Conservation (phyloP, 2,329 filamentous ascomycete genomes). For the Claviceps purpurea region DNA sequence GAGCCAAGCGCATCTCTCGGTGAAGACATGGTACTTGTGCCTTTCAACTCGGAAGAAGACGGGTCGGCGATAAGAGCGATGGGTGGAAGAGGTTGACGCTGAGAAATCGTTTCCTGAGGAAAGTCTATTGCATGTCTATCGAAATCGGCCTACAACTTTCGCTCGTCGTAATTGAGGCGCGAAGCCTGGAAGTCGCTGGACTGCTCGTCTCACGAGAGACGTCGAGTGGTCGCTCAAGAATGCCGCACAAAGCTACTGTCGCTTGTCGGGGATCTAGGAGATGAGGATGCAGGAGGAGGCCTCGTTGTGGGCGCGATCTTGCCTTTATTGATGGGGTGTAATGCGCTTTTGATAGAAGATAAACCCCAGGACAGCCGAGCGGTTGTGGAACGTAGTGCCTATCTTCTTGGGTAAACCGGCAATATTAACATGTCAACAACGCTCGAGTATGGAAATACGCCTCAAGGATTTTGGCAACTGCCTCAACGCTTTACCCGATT, state of each 20-base stretch:
- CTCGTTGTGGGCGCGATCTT: background rate
- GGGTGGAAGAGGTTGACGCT: background rate
- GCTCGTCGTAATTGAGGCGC: background rate
- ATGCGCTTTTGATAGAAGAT: too few relatives aligned
- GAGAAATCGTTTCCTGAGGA: background rate
- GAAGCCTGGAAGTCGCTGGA: background rate
- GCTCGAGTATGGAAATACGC: too few relatives aligned
- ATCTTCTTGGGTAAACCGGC: background rate
- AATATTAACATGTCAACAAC: background rate
- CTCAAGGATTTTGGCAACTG: too few relatives aligned
- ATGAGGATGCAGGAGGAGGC: background rate
- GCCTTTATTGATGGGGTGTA: too few relatives aligned
- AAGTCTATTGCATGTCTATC: slow-evolving; percentile 2
- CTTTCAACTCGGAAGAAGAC: background rate
- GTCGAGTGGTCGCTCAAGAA: background rate
- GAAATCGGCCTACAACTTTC: background rate
- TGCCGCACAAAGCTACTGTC: background rate
- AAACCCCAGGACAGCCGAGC: background rate
- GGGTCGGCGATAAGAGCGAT: background rate
- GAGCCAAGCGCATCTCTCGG: slow-evolving; percentile 24
- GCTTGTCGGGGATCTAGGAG: background rate
- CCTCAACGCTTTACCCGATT: too few relatives aligned
- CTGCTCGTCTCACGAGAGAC: background rate
- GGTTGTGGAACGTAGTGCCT: background rate
- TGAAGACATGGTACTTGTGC: slow-evolving; percentile 17